Percentiles rank a stretch among this genome's conserved stretches.
phyloP scores from a whole-genome alignment of 371 early-diverging fungal species.

The Rhizopus stolonifer region DNA sequence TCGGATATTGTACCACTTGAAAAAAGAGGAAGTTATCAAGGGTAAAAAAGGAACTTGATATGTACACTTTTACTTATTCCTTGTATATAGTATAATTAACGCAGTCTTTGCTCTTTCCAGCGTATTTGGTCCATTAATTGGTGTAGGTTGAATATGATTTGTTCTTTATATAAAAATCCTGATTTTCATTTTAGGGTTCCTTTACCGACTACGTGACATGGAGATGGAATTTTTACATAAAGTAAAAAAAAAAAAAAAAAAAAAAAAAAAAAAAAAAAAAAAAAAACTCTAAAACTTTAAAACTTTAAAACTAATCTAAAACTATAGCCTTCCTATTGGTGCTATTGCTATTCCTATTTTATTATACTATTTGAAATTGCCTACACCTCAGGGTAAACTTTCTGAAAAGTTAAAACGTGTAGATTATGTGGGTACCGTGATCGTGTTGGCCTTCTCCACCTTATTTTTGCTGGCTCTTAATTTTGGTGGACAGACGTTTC shows the following conservation, averaged over 20 bases:
- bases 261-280: slow-evolving; percentile 2
- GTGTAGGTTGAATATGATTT: no score
- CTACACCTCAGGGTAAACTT: slow-evolving; percentile 29
- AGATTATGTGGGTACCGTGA: slow-evolving; percentile 49
- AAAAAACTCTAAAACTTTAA: no score
- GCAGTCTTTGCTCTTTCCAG: slow-evolving; percentile 44
- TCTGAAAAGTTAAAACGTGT: slow-evolving; percentile 40
- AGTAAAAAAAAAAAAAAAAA: slow-evolving; percentile 14
- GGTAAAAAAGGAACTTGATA: slow-evolving; percentile 21
- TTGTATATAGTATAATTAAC: slow-evolving; percentile 25
- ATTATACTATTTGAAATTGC: slow-evolving; percentile 29
- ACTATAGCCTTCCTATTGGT: slow-evolving; percentile 38
- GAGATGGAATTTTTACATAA: slow-evolving; percentile 52
- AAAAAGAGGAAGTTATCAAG: slow-evolving; percentile 60
- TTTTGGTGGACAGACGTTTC: slow-evolving; percentile 51
- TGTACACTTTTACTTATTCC: background rate
- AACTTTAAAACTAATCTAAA: no score
- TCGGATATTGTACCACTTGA: slow-evolving; percentile 56
- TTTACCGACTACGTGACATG: slow-evolving; percentile 43
- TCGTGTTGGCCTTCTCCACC: slow-evolving; percentile 43
- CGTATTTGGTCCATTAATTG: slow-evolving; percentile 46
- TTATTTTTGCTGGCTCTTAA: slow-evolving; percentile 48
- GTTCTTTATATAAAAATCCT: no score
- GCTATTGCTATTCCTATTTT: slow-evolving; percentile 36
- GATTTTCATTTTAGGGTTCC: slow-evolving; percentile 28